Conservation (phyloP, 2,329 filamentous ascomycete species). For the Dactylonectria estremocensis region DNA sequence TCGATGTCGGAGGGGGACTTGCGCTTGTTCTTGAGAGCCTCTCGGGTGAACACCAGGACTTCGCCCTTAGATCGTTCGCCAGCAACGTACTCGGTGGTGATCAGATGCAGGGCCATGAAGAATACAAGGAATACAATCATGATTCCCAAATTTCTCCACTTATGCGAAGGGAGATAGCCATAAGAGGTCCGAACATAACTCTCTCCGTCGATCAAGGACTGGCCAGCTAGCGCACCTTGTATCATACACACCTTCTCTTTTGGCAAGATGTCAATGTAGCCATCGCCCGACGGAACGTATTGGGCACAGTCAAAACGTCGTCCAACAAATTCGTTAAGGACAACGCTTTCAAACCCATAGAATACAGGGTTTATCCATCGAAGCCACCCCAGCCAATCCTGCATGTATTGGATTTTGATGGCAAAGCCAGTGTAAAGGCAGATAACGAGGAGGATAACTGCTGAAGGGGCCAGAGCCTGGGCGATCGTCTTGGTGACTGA, state of each 20-base stretch:
- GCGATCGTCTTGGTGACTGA: slow-evolving; percentile 34
- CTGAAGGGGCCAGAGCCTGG: slow-evolving; percentile 64
- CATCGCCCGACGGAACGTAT: not conserved
- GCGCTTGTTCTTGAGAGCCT: not conserved
- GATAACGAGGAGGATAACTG: slow-evolving; percentile 63
- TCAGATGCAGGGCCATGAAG: slow-evolving; percentile 52
- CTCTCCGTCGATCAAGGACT: not conserved
- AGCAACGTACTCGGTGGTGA: not conserved
- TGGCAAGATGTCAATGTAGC: not conserved
- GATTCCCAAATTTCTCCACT: slow-evolving; percentile 76
- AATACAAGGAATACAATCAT: slow-evolving; percentile 70
- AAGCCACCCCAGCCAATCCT: slow-evolving; percentile 65
- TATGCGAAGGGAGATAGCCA: slow-evolving; percentile 8
- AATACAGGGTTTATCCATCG: slow-evolving; percentile 73
- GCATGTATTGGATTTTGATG: slow-evolving; percentile 8
- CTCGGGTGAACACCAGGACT: not conserved
- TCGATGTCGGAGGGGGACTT: not conserved
- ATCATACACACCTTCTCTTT: not conserved
- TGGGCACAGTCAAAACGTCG: not conserved
- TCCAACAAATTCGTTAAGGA: slow-evolving; percentile 26
- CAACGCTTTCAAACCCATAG: slow-evolving; percentile 58
- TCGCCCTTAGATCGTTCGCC: slow-evolving; percentile 10
- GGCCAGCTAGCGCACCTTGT: not conserved
- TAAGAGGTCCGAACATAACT: not conserved
- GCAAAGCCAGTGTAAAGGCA: slow-evolving; percentile 59